Base-by-base conservation (phyloP, 768 basidiomycete species). In the Psilocybe sp. region DNA sequence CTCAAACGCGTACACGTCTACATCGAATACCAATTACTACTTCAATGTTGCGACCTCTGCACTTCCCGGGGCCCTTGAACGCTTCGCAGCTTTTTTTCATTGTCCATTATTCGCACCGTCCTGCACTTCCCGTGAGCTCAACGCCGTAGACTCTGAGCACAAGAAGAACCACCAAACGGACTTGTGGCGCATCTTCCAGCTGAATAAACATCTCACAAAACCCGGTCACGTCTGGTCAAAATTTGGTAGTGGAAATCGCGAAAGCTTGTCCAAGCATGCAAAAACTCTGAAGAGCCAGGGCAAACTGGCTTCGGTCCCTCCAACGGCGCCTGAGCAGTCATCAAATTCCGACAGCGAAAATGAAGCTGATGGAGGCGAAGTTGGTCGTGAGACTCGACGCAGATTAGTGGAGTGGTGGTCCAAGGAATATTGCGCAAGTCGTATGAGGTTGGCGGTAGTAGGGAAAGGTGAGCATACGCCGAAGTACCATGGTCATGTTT, bases 121-220 rank as follows among this genome's bases (percentile, higher is more conserved):
- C 4, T 91, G 92, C 63, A 94, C 92, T 0, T 76, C 82, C 20
- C 82, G 93, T 31, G 96, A 99, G 70, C 76, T 97, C 54, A 93
- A 93, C 58, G 96, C 97, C 1, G 95, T 99, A 37, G 88, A 99
- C 65, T 96, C 92, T 0, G 97, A 99, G 65, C 87, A 98, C 75
- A 92, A 92, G 72, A 96, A 97, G 73, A 99, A 98, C 64, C 81
- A 89, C 41, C 95, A 96, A 64, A 72, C 77, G 2, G 93, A 98
- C 62, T 73, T 85, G 61, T 95, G 93, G 89, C 83, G 96, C n/a
- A 83, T 95, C 50, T 98, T 89, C 69, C 96, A 99, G 66, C 69
- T 98, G 19, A 91, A 89, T 68, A 98, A 98, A 67, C 78, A 87
- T 58, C 80, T 96, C 43, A 86, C 84, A 49, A 84, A 82, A 57